phyloP scores from a whole-genome alignment of 169 alveolate genomes.

The Besnoitia besnoiti region DNA sequence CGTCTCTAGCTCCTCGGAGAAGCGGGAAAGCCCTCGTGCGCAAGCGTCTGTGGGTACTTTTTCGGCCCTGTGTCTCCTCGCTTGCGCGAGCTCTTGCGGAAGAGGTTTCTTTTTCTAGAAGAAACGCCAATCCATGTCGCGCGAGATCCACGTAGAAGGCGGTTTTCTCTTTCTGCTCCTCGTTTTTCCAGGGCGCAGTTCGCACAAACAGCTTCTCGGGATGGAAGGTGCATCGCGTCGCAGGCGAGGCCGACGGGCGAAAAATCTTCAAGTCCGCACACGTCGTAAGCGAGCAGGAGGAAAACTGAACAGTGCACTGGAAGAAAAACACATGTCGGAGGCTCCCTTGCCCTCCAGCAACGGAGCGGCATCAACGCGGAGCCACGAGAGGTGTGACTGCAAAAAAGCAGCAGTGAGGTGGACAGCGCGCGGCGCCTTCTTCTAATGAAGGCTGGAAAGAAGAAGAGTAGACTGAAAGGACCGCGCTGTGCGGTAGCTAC shows the following conservation, averaged over 20 bases:
- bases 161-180: not conserved
- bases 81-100: not conserved
- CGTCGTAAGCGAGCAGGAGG: conserved; percentile 3
- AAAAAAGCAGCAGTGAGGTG: not conserved
- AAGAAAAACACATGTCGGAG: not conserved
- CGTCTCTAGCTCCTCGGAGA: not conserved
- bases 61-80: not conserved
- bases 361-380: not conserved
- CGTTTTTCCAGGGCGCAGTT: not conserved
- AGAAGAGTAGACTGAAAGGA: too few species aligned
- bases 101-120: not conserved
- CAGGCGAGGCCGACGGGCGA: conserved; percentile 31
- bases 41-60: not conserved
- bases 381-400: not conserved
- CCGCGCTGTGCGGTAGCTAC: too few species aligned
- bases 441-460: too few species aligned
- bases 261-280: conserved; percentile 37
- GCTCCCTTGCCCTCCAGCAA: not conserved
- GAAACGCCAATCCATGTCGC: not conserved
- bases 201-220: conserved; percentile 36
- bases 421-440: too few species aligned
- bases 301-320: not conserved
- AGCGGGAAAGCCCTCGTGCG: not conserved
- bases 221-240: conserved; percentile 44
- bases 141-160: too few species aligned